These are phyloP conservation scores for Helianthus annuus DNA, from an alignment of 129 eudicot genomes.

Conservation along the genomic window HanXRQr2.0-SUNRISE NC_035437.2:107007470-107007969, in stretches of 20 bases:
- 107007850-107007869: constrained; percentile 98
- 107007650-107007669: not conserved
- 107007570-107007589: constrained; percentile 99
- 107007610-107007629: constrained; percentile 16
- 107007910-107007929: constrained; percentile 73
- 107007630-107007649: constrained; percentile 11
- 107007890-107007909: constrained; percentile 96
- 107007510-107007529: constrained; percentile 87
- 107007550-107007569: constrained; percentile 98
- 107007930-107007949: not conserved
- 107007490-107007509: constrained; percentile 99
- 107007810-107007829: constrained; percentile 99
- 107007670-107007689: not conserved
- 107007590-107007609: constrained; percentile 42
- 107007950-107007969: not conserved
- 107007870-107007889: constrained; percentile 97
- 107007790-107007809: constrained; percentile 92
- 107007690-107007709: constrained; percentile 16
- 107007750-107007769: constrained; percentile 96
- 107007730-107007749: constrained; percentile 92
- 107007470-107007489: constrained; percentile 29
- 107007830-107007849: constrained; percentile 91
- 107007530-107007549: constrained; percentile 94
- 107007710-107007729: constrained; percentile 92
- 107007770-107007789: constrained; percentile 99